Conservation (phyloP, 2,329 filamentous ascomycete species). For the Drechmeria coniospora region DNA sequence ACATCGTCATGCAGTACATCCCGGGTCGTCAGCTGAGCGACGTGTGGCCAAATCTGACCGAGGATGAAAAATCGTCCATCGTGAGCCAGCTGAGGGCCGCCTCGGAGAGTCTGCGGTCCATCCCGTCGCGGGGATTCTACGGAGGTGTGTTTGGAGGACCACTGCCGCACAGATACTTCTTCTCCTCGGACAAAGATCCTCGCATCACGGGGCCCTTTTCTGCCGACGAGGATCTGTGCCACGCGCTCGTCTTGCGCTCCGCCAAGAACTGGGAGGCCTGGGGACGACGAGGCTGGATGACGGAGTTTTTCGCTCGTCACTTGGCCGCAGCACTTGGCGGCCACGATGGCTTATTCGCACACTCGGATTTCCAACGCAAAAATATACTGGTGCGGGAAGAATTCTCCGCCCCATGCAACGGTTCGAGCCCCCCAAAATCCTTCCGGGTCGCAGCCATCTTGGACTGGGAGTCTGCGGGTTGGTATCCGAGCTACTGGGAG, state of each 20-base stretch:
- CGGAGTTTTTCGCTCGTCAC: conserved; percentile 1
- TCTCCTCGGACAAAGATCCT: neutral
- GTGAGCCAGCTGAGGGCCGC: conserved; percentile 1
- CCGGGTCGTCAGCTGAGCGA: conserved; percentile 1
- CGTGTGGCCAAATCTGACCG: conserved; percentile 1
- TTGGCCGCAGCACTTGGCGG: neutral
- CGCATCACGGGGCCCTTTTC: conserved; percentile 2
- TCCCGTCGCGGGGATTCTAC: conserved; percentile 2
- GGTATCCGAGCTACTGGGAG: conserved; percentile 4
- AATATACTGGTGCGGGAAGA: conserved; percentile 1
- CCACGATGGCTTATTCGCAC: conserved; percentile 1
- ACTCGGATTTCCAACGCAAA: conserved; percentile 2
- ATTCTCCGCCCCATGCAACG: neutral
- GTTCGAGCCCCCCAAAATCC: neutral
- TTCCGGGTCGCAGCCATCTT: conserved; percentile 1
- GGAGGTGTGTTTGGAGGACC: conserved; percentile 1
- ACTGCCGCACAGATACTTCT: conserved; percentile 1
- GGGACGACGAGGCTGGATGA: conserved; percentile 1
- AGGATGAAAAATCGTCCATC: neutral
- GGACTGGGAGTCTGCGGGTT: conserved; percentile 4
- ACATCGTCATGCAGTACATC: conserved; percentile 5
- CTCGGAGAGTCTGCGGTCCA: conserved; percentile 1
- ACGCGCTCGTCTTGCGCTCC: conserved; percentile 1
- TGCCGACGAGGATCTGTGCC: conserved; percentile 1
- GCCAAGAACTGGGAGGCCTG: conserved; percentile 1